A percentile compares a stretch with the other conserved stretches of the same genome.
Evolutionary conservation across 1,284 basidiomycete genomes (phyloP).

Genomic region (Trichosporon asahii): DNA sequence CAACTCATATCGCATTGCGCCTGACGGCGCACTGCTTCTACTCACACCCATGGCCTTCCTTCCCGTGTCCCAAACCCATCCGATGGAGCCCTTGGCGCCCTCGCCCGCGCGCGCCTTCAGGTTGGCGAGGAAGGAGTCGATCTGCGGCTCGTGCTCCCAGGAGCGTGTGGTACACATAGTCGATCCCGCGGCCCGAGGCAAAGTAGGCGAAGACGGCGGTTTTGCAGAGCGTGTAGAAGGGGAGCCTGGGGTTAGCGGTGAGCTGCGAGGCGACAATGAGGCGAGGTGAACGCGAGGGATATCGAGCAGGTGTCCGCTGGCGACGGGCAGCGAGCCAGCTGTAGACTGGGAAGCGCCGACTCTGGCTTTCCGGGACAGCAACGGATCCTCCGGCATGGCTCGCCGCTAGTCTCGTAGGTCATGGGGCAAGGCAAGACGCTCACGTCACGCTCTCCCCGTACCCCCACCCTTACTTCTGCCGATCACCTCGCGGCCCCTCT

Average conservation of each 20-base stretch:
- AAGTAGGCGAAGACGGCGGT: conserved; percentile 68
- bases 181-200: conserved; percentile 71
- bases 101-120: conserved; percentile 35
- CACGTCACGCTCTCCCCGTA: neutral
- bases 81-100: conserved; percentile 30
- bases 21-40: neutral
- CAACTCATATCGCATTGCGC: neutral
- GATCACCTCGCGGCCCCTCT: neutral
- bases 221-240: conserved; percentile 73
- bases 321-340: no score
- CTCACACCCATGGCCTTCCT: conserved; percentile 42
- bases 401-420: neutral
- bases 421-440: neutral
- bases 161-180: conserved; percentile 65
- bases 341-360: no score
- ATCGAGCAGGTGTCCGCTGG: no score
- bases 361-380: neutral
- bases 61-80: conserved; percentile 45
- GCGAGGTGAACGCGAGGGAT: neutral
- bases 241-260: conserved; percentile 58
- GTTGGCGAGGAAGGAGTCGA: conserved; percentile 61
- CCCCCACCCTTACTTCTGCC: neutral
- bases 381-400: neutral
- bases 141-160: conserved; percentile 64
- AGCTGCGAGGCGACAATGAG: no score